Evolutionary conservation across 2,329 filamentous ascomycete species (phyloP), one percentile per base, ranked within the genome.

Genomic region (Cladosporium sp.): DNA sequence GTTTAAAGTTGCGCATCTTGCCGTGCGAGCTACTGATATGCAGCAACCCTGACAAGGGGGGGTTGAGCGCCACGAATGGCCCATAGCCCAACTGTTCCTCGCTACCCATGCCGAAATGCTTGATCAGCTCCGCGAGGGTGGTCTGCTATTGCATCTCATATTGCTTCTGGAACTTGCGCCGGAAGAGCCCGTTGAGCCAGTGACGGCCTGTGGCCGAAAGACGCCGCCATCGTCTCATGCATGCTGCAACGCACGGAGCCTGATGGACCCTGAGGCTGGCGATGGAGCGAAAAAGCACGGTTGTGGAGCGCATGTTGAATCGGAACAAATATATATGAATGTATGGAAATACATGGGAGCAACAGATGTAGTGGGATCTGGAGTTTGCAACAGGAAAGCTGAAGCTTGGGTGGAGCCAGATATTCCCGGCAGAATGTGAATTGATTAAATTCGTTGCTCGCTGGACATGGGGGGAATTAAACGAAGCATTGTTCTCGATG

Each of bases 21-120:
- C 22, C 22, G 22, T 27, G 4, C 22, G 9, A 27, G 22, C 22
- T 27, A 27, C 22, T 27, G 22, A 27, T 27, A 27, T 27, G 22
- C 22, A 9, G n/a, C n/a, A 4, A 27, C 22, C 22, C 22, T 27
- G 4, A 27, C 22, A 27, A 27, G 42, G 12, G 15, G 13, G 27
- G 34, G 19, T 48, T 34, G 45, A 41, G 45, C 45, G 45, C 45
- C 45, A 47, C 43, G 17, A 36, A 30, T 29, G 13, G 36, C 32
- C n/a, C n/a, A n/a, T 39, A 20, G 37, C 36, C 22, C 22, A 27
- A 27, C 22, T 27, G 4, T 27, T 27, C 22, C 22, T 27, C 22
- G 22, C 22, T 27, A 5, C 22, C 9, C 22, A 27, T 27, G 22
- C 22, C 22, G 22, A 40, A 30, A 39, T 38, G 36, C 44, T 39